Percentiles rank a stretch among this genome's conserved stretches.
Evolutionary conservation across 345 rosid species (phyloP).

Genomic region (Eucalyptus pauciflora): DNA sequence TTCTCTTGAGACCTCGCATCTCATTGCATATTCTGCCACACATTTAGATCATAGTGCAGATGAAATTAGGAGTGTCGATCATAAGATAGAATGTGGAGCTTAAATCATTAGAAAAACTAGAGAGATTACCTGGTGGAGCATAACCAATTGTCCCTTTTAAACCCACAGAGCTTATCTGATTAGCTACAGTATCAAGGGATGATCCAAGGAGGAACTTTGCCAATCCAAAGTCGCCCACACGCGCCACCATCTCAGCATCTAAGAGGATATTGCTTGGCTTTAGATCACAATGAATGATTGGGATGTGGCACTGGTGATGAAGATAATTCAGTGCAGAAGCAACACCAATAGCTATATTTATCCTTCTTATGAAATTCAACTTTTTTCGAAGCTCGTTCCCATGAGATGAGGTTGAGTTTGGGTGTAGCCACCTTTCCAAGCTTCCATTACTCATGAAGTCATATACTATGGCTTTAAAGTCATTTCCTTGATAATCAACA

Average conservation of each 20-base stretch:
- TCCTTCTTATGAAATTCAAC: neutral
- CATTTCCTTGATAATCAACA: neutral
- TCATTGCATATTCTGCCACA: no score
- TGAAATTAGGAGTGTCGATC: no score
- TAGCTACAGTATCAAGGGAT: no score
- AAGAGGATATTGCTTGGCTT: neutral
- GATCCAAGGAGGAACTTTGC: neutral
- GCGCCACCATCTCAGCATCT: neutral
- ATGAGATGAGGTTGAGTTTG: neutral
- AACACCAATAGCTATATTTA: neutral
- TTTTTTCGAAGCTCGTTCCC: neutral
- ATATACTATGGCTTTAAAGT: neutral
- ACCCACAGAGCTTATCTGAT: no score
- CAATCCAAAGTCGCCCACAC: neutral
- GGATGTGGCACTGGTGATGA: neutral
- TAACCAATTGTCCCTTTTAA: no score
- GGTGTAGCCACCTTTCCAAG: neutral
- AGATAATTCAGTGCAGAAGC: neutral
- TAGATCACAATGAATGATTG: neutral
- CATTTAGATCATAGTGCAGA: no score
- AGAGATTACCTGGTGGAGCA: no score
- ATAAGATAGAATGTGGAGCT: accelerated
- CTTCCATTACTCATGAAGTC: neutral
- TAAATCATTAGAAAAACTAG: no score
- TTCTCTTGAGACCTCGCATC: no score